Conservation (phyloP, 768 basidiomycete species). For the Tylopilus felleus region DNA sequence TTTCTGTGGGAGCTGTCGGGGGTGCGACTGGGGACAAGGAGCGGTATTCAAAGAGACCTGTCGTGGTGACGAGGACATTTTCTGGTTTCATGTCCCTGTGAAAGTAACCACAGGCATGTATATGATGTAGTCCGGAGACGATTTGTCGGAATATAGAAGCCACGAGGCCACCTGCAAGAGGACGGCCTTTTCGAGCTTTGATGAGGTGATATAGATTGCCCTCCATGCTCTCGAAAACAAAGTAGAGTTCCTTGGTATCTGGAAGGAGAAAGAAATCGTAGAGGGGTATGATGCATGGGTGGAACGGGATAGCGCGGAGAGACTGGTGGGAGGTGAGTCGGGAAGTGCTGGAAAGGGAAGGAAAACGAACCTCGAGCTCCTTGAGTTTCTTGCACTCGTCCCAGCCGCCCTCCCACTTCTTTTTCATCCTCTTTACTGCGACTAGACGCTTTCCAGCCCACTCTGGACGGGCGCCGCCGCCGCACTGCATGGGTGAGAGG, state of each 20-base stretch:
- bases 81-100: conserved; percentile 99
- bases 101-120: conserved; percentile 91
- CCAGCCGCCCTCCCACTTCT: conserved; percentile 97
- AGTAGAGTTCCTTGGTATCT: conserved; percentile 92
- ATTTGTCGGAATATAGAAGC: conserved; percentile 94
- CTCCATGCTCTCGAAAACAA: conserved; percentile 99
- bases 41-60: conserved; percentile 89
- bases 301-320: conserved; percentile 88
- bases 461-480: conserved; percentile 86
- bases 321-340: conserved; percentile 55
- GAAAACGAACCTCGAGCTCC: conserved; percentile 80
- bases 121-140: conserved; percentile 85
- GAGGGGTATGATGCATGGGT: conserved; percentile 96
- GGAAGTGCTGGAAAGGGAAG: conserved; percentile 9
- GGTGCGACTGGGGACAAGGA: conserved; percentile 68
- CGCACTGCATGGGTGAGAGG: conserved; percentile 93
- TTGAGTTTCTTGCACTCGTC: conserved; percentile 93
- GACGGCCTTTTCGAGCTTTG: conserved; percentile 91
- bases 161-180: conserved; percentile 94
- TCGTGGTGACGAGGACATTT: conserved; percentile 97
- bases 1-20: conserved; percentile 67
- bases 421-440: conserved; percentile 98
- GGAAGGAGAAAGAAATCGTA: conserved; percentile 99
- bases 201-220: conserved; percentile 99
- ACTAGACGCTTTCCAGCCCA: conserved; percentile 94